Evolutionary conservation across 2,329 filamentous ascomycete species (phyloP).

Genomic region (Endothia cerciana): DNA sequence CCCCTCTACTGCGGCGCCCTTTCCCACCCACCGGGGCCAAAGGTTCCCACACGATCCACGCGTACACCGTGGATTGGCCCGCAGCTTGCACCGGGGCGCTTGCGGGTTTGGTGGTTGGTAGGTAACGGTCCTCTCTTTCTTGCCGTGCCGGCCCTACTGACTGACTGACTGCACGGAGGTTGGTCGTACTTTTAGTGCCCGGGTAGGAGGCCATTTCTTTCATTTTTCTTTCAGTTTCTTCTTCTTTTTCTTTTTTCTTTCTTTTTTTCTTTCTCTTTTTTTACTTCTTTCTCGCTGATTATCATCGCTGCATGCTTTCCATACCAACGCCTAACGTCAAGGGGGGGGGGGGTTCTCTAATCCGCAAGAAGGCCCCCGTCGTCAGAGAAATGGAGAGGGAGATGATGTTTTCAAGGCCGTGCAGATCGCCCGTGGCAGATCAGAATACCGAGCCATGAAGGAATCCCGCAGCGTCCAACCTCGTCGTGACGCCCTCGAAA

Average conservation of each 20-base stretch:
- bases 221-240: too few species aligned
- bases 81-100: background rate
- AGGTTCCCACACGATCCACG: slow-evolving; percentile 6
- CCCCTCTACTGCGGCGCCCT: background rate
- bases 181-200: too few species aligned
- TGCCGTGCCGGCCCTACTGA: too few species aligned
- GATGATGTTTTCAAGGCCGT: background rate
- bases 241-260: too few species aligned
- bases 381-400: background rate
- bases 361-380: background rate
- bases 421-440: background rate
- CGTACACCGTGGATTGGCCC: slow-evolving; percentile 19
- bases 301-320: background rate
- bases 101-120: too few species aligned
- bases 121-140: too few species aligned
- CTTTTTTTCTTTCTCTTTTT: background rate
- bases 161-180: too few species aligned
- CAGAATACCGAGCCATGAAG: background rate
- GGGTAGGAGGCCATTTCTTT: too few species aligned
- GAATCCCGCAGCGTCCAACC: background rate
- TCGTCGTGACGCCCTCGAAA: background rate
- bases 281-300: background rate
- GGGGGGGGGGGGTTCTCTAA: too few species aligned
- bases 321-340: background rate
- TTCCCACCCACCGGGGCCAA: background rate